Evolutionary conservation across 257 asterid species (phyloP).

Genomic region (Petunia axillaris): DNA sequence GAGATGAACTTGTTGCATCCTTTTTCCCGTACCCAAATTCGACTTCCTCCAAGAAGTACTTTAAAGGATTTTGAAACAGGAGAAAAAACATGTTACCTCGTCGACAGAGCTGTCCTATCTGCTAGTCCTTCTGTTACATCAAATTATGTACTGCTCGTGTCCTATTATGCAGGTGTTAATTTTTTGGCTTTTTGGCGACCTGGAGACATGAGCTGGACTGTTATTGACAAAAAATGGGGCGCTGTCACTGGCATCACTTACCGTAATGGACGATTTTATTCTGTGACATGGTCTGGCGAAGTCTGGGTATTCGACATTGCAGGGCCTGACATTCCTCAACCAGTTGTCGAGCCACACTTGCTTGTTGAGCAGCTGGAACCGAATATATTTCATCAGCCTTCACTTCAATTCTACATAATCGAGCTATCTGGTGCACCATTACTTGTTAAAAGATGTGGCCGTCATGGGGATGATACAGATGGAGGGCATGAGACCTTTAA

Average conservation of each 20-base stretch:
- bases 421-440: background rate
- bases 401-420: background rate
- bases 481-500: background rate
- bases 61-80: background rate
- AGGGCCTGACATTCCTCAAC: background rate
- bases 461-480: too few relatives aligned
- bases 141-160: background rate
- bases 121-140: conserved; percentile 9
- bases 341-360: background rate
- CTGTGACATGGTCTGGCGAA: background rate
- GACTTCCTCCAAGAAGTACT: background rate
- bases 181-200: background rate
- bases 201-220: background rate
- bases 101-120: background rate
- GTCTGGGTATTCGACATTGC: background rate
- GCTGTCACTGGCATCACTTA: background rate
- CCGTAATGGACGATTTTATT: background rate
- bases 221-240: too few relatives aligned
- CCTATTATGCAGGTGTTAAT: background rate
- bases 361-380: background rate
- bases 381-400: too few relatives aligned
- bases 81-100: background rate
- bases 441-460: too few relatives aligned
- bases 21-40: background rate
- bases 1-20: conserved; percentile 12